Base-by-base conservation (phyloP, 176 grass and related monocot species). In the Raddia guianensis region DNA sequence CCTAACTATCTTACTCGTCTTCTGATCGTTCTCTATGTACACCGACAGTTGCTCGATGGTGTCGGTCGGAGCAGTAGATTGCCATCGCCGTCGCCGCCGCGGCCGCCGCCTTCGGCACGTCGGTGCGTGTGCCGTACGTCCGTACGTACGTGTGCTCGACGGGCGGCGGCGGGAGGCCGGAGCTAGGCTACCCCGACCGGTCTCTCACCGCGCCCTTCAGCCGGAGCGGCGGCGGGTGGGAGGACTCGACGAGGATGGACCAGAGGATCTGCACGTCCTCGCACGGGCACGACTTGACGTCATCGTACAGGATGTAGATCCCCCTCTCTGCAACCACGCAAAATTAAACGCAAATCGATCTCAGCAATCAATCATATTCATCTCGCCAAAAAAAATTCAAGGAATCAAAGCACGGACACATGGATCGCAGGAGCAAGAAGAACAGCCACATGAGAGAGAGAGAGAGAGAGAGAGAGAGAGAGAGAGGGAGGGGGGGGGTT, bases 201-300 rank as follows among this genome's bases (percentile, higher is more conserved):
- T 34, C 1, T 5, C 1, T 91, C 91, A 90, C 62, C 89, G 88
- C 27, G 27, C 27, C 0, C 94, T 91, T 91, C 63, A 98, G 68
- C 67, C 90, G 81, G 57, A 93, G 84, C 73, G 81, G 77, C 9
- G 87, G 73, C 50, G 90, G 65, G 75, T 94, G 89, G 51, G 92
- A 95, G 59, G 93, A 98, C 67, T 98, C 92, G 62, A 98, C 92
- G 64, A 98, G 90, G 79, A 98, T 98, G 60, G 95, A 91, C 95
- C 95, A 98, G 54, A 98, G 88, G 10, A 98, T 86, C 7, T 98
- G 95, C 82, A 98, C 95, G 83, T 98, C 95, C 88, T 98, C 95
- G 62, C 87, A 92, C 43, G 86, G 92, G 86, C 95, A 98, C 83
- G 92, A 94, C 90, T 98, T 93, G 50, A 98, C 95, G 84, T 98